Evolutionary conservation across 2,329 filamentous ascomycete species (phyloP), one percentile per base, ranked within the genome.

Genomic region (Fusarium odoratissimum): DNA sequence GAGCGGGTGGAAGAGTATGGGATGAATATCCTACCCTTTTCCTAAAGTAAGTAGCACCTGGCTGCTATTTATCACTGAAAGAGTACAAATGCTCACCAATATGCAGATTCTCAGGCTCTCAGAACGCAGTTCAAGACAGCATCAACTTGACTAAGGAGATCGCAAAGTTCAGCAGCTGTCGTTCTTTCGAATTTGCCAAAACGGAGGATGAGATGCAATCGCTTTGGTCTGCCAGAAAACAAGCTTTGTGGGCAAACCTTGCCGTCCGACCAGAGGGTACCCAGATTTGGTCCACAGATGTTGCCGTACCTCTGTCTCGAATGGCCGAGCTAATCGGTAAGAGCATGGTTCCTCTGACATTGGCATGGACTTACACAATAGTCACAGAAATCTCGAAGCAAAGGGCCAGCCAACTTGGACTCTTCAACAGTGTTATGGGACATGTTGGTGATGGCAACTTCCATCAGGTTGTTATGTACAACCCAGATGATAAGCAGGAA

Each of bases 401-500:
- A 21, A 28, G 21, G 17, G 42, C 42, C 8, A 88, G 83, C 13
- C 84, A 87, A 72, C 89, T 90, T 35, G 90, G 91, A 0, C 82
- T 95, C 4, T 84, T 90, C 42, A 90, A 86, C 28, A 88, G 87
- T 44, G 92, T 93, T n/a, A 86, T 92, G 30, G 92, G 92, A 0
- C 92, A 94, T 78, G 91, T 93, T 3, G 92, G 92, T 4, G 92
- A 94, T 79, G 91, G 92, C 25, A 93, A 93, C 76, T 93, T 93
- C 76, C 92, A 94, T 76, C 85, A 89, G 86, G 82, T 83, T 79
- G 73, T 80, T 51, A 78, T 78, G 68, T 80, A 79, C 60, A 72
- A 78, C 38, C 78, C 79, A 0, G 90, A 90, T 79, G 89, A 88
- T 66, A 85, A 89, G 7, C 82, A 83, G 8, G 87, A 93, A 65